Evolutionary conservation across 495 filamentous ascomycete species (phyloP).

Genomic region (Thozetella sp.): DNA sequence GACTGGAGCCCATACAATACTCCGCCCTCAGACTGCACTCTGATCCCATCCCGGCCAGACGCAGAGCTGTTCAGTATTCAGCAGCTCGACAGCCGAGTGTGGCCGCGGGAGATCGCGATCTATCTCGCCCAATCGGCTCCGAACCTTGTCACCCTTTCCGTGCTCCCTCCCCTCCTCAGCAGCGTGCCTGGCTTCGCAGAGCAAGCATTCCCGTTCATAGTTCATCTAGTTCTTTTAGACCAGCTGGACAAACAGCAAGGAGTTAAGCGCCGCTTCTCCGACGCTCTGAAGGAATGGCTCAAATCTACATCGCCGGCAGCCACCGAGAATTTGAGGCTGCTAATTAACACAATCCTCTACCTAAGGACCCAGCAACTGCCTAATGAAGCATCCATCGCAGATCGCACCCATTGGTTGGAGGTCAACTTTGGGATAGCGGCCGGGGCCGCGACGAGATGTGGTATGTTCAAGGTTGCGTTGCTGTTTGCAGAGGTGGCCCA

Average conservation of each 20-base stretch:
- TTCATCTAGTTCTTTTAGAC: constrained; percentile 74
- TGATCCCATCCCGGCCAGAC: constrained; percentile 15
- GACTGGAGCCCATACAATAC: constrained; percentile 48
- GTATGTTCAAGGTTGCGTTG: constrained; percentile 84
- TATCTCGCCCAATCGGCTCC: constrained; percentile 60
- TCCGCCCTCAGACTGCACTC: constrained; percentile 42
- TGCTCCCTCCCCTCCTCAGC: constrained; percentile 62
- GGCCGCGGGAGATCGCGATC: constrained; percentile 66
- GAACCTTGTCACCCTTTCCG: constrained; percentile 65
- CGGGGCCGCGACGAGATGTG: constrained; percentile 75
- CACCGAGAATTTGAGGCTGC: constrained; percentile 53
- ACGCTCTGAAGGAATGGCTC: constrained; percentile 53
- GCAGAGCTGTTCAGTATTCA: constrained; percentile 29
- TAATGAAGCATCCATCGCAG: constrained; percentile 72
- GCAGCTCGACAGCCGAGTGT: constrained; percentile 42
- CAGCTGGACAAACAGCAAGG: constrained; percentile 48
- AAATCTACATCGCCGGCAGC: constrained; percentile 31
- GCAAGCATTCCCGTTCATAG: constrained; percentile 73
- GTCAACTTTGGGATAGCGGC: constrained; percentile 75
- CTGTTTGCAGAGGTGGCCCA: constrained; percentile 77
- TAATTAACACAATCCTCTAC: constrained; percentile 85
- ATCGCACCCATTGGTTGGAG: constrained; percentile 84
- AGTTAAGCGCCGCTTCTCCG: constrained; percentile 49
- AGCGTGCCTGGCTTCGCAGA: constrained; percentile 68
- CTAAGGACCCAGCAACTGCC: constrained; percentile 79